Evolutionary conservation across 352 stramenopile species (phyloP).

Genomic region (Elongisporangium undulatum): DNA sequence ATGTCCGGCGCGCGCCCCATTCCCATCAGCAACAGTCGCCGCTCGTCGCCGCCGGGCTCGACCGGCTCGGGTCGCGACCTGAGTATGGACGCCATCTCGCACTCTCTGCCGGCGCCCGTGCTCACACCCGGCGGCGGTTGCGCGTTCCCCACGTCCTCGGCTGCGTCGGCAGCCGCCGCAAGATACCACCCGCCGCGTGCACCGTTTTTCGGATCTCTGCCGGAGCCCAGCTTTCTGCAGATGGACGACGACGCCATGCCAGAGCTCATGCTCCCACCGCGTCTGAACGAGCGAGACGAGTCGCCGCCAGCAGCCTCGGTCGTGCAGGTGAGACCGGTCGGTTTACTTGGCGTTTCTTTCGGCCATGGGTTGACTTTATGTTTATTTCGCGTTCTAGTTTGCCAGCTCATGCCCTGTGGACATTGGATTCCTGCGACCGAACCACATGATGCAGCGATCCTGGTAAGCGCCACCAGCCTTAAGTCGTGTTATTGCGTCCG

Average conservation of each 20-base stretch:
- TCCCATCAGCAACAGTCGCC: conserved; percentile 46
- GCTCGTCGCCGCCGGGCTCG: conserved; percentile 17
- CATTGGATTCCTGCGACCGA: conserved; percentile 49
- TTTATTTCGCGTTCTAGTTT: conserved; percentile 25
- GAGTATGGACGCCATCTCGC: conserved; percentile 28
- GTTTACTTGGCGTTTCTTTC: conserved; percentile 1
- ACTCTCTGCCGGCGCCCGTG: conserved; percentile 61
- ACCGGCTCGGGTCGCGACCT: neutral
- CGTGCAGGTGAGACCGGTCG: conserved; percentile 24
- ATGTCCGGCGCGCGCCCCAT: conserved; percentile 51
- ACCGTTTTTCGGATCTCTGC: conserved; percentile 55
- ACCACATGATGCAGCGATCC: conserved; percentile 26
- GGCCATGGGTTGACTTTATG: conserved; percentile 7
- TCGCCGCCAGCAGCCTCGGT: conserved; percentile 32
- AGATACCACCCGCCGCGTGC: conserved; percentile 43
- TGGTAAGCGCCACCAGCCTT: conserved; percentile 20
- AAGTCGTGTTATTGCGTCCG: neutral
- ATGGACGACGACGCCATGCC: conserved; percentile 41
- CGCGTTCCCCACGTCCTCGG: conserved; percentile 35
- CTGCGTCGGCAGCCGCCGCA: conserved; percentile 11
- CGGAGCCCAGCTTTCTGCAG: conserved; percentile 53
- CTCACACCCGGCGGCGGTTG: conserved; percentile 40
- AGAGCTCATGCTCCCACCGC: conserved; percentile 50
- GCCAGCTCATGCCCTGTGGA: conserved; percentile 64
- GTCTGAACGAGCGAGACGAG: conserved; percentile 22